Evolutionary conservation across 225 moss, liverwort and hornwort genomes (phyloP).

Genomic region (Ulota crispa): DNA sequence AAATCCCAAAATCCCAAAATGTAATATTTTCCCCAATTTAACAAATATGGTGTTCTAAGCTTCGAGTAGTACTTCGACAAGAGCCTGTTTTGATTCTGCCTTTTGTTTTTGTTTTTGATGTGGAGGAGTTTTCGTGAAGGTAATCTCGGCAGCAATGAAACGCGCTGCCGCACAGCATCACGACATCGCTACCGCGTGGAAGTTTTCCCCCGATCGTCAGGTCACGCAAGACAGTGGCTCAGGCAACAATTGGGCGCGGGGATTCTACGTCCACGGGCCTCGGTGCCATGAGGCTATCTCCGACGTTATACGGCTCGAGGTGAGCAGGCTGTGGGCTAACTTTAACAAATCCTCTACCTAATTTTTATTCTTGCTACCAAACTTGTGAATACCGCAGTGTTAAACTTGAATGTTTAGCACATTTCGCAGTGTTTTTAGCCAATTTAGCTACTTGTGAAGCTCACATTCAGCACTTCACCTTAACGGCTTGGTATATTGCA

Average conservation of each 20-base stretch:
- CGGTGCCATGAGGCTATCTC: slow-evolving; percentile 64
- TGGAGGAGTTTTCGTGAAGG: slow-evolving; percentile 47
- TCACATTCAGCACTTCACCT: too few species aligned
- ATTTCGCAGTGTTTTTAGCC: too few species aligned
- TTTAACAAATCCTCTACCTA: too few species aligned
- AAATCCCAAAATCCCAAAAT: too few species aligned
- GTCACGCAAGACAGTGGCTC: slow-evolving; percentile 86
- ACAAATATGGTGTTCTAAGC: too few species aligned
- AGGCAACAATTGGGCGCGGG: slow-evolving; percentile 97
- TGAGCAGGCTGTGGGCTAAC: background rate
- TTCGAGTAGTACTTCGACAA: too few species aligned
- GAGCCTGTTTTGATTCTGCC: background rate
- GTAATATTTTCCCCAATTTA: too few species aligned
- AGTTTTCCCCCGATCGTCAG: slow-evolving; percentile 53
- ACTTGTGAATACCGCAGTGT: too few species aligned
- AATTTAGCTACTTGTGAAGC: too few species aligned
- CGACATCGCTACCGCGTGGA: slow-evolving; percentile 46
- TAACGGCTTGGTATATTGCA: too few species aligned
- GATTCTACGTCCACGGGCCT: slow-evolving; percentile 82
- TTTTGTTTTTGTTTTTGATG: background rate
- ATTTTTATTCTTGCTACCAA: too few species aligned
- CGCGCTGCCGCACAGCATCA: slow-evolving; percentile 31
- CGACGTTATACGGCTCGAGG: slow-evolving; percentile 82
- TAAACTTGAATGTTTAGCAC: too few species aligned
- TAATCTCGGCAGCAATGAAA: slow-evolving; percentile 54